Evolutionary conservation across 805 yeast species (phyloP).

Genomic region (Saccharomycopsis amapae): DNA sequence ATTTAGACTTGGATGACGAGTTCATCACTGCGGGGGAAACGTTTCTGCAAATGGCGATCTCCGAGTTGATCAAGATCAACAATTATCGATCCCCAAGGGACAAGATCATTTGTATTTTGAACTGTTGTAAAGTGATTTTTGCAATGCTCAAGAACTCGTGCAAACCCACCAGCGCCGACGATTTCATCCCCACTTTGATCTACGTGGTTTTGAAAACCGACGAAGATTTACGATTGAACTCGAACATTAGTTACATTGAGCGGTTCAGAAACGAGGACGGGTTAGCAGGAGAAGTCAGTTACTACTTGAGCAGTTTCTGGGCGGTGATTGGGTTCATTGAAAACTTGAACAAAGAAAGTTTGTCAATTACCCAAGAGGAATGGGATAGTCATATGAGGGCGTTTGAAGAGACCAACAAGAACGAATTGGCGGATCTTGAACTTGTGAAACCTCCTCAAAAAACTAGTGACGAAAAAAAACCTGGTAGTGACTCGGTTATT

Average conservation of each 20-base stretch:
- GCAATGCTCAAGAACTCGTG: constrained; percentile 66
- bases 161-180: constrained; percentile 77
- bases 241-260: constrained; percentile 81
- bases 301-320: constrained; percentile 82
- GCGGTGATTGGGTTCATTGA: constrained; percentile 81
- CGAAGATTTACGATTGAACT: constrained; percentile 37
- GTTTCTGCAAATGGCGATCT: constrained; percentile 60
- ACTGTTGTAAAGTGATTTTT: constrained; percentile 88
- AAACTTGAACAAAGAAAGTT: constrained; percentile 45
- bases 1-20: constrained; percentile 64
- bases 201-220: constrained; percentile 55
- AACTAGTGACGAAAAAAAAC: neutral
- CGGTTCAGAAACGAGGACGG: constrained; percentile 71
- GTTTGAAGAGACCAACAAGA: constrained; percentile 28
- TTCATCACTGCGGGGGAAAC: constrained; percentile 41
- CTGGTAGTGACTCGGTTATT: neutral
- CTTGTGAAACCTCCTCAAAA: neutral
- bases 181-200: constrained; percentile 83
- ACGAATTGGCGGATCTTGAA: constrained; percentile 6
- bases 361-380: constrained; percentile 57
- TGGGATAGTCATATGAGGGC: constrained; percentile 42
- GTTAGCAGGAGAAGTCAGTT: constrained; percentile 81
- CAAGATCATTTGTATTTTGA: constrained; percentile 82
- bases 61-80: constrained; percentile 72
- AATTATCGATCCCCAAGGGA: constrained; percentile 90